Base-by-base conservation (phyloP, 2,329 filamentous ascomycete genomes). In the Penicillium sp. region DNA sequence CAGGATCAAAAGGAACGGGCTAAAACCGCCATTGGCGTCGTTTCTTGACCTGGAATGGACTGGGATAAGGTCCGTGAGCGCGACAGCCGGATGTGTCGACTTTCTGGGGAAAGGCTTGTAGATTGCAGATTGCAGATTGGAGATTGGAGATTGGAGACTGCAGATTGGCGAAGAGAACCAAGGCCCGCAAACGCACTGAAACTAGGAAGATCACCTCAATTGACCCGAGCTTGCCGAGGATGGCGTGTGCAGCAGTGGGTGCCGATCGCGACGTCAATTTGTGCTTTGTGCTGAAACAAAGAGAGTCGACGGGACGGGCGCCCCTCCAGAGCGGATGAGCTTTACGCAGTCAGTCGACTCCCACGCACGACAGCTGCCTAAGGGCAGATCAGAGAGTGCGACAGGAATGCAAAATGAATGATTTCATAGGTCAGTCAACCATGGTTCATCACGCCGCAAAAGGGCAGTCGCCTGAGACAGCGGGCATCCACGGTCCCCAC, bases 361-460 rank as follows among this genome's bases (percentile, higher is more conserved):
- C 30, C 5, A 16, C 14, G 49, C 13, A 6, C 26, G 30, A 52
- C n/a, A 37, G 35, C 37, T 40, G 33, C n/a, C 5, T 8, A 11
- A 33, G 11, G 30, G n/a, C 13, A 13, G 30, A 43, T 6, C 6
- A 37, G 35, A 35, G 10, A 37, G n/a, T 52, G 25, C 16, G 26
- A 51, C 13, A 16, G 4, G 13, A 28, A 25, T 25, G 53, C 42
- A n/a, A 38, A 62, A 52, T 62, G 56, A 38, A 67, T 68, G 65
- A 67, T 67, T 62, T 67, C 66, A 68, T 64, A 58, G 59, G 38
- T 40, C 11, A 26, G 14, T 25, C 46, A n/a, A 13, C 62, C 60
- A 53, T 63, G 63, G 63, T 45, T 59, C 52, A n/a, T 33, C 33
- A 11, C 52, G 35, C 51, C 37, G 25, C 19, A 61, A 57, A 30